Conservation (phyloP, 768 basidiomycete species). For the Clitopilus hobsonii region DNA sequence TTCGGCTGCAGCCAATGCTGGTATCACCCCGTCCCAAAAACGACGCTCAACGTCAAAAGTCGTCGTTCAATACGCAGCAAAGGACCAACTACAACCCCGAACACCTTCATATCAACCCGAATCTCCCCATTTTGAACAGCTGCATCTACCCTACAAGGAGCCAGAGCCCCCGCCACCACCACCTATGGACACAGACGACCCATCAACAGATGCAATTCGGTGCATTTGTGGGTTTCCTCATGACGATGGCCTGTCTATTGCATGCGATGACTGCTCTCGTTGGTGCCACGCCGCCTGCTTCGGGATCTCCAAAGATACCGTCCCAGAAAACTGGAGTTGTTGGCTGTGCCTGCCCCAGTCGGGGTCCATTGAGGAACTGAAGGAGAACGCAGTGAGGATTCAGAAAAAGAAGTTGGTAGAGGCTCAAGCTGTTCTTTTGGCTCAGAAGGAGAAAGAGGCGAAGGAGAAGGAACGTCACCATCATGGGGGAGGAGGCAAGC, state of each 20-base stretch:
- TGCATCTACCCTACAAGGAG: neutral
- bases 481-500: slow-evolving; percentile 10
- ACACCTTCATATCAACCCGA: neutral
- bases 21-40: neutral
- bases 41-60: neutral
- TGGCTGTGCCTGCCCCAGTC: slow-evolving; percentile 56
- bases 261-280: slow-evolving; percentile 69
- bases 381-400: slow-evolving; percentile 30
- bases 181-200: slow-evolving; percentile 6
- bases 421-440: slow-evolving; percentile 17
- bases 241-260: slow-evolving; percentile 78
- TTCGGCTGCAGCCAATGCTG: neutral
- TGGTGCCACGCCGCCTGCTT: slow-evolving; percentile 85
- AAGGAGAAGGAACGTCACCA: slow-evolving; percentile 15
- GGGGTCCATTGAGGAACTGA: slow-evolving; percentile 37
- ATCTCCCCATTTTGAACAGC: neutral
- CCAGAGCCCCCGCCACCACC: slow-evolving; percentile 1
- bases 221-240: slow-evolving; percentile 68
- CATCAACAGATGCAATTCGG: slow-evolving; percentile 38
- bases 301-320: slow-evolving; percentile 47
- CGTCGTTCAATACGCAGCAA: neutral
- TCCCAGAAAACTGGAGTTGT: slow-evolving; percentile 77
- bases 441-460: slow-evolving; percentile 19
- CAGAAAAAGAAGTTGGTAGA: slow-evolving; percentile 35
- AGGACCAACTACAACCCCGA: neutral